A percentile compares a stretch with the other conserved stretches of the same genome.
Evolutionary conservation across 441 rosid genomes (phyloP).

Genomic region (Populus hybrid): DNA sequence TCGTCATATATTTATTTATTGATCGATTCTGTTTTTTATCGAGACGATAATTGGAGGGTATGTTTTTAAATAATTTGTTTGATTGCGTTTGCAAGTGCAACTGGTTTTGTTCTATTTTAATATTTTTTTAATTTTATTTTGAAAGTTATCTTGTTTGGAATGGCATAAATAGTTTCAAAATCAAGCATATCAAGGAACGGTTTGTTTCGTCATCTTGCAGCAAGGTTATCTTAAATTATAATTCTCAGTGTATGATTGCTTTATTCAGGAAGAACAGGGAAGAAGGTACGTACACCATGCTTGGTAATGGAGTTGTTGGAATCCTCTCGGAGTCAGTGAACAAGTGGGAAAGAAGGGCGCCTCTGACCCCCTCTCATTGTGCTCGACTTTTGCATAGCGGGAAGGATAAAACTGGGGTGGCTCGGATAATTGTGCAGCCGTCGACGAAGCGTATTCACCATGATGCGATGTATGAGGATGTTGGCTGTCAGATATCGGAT

Average conservation of each 20-base stretch:
- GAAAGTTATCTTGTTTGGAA: neutral
- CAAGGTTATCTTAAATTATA: no score
- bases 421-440: constrained; percentile 48
- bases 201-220: neutral
- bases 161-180: neutral
- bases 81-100: neutral
- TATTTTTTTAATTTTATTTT: no score
- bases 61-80: neutral
- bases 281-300: constrained; percentile 30
- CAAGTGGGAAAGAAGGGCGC: constrained; percentile 93
- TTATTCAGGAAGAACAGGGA: neutral
- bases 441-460: constrained; percentile 53
- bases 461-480: constrained; percentile 46
- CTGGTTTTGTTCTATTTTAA: neutral
- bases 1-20: neutral
- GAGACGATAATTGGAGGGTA: neutral
- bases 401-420: constrained; percentile 58
- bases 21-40: neutral
- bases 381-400: constrained; percentile 81
- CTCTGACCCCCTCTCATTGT: constrained; percentile 84
- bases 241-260: neutral
- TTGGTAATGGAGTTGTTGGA: constrained; percentile 92
- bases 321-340: constrained; percentile 72
- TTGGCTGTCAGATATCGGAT: constrained; percentile 49
- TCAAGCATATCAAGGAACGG: neutral